Evolutionary conservation across 2,329 filamentous ascomycete species (phyloP), one percentile per base, ranked within the genome.

Genomic region (Talaromyces islandicus): DNA sequence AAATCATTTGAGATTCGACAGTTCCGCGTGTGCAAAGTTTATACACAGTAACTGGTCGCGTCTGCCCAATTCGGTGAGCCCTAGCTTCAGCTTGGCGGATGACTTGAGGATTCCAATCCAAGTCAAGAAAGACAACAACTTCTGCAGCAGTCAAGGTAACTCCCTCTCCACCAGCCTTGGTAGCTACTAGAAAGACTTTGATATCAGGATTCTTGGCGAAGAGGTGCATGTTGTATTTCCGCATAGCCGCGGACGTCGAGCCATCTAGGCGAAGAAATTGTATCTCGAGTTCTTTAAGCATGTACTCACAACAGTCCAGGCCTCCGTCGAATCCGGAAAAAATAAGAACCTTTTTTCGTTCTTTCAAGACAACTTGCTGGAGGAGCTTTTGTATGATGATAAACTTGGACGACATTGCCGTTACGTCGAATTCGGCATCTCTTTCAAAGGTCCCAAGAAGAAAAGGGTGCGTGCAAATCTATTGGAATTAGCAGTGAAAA

Each of bases 1-100:
- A 77, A 68, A 82, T 77, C 80, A 85, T 85, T 60, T 85, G 83
- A 62, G 83, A 81, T 62, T 85, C 83, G 0, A 85, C 80, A 0
- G 83, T 85, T 1, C 83, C 83, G 58, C 80, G 79, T 0, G 83
- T 81, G 62, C 81, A 82, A 0, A 85, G 70, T 64, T 83, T 83
- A 69, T 84, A 84, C 7, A 85, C 75, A 0, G 80, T 82, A 0
- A 84, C 82, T 14, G 79, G 77, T 58, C 80, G 74, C 0, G 75
- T 82, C 66, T 85, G 82, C 0, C 82, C 82, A 43, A 84, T 83
- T 1, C 82, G 74, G 60, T 84, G 81, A 0, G 81, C 80, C 27
- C 82, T 73, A 3, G 81, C 79, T 66, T 84, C 81, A 0, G 82
- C 82, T 63, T 84, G 82, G 0, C 82, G 66, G 54, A 78, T 82